phyloP scores from a whole-genome alignment of 2,329 filamentous ascomycete species.

The Chaetomiaceae sp. region DNA sequence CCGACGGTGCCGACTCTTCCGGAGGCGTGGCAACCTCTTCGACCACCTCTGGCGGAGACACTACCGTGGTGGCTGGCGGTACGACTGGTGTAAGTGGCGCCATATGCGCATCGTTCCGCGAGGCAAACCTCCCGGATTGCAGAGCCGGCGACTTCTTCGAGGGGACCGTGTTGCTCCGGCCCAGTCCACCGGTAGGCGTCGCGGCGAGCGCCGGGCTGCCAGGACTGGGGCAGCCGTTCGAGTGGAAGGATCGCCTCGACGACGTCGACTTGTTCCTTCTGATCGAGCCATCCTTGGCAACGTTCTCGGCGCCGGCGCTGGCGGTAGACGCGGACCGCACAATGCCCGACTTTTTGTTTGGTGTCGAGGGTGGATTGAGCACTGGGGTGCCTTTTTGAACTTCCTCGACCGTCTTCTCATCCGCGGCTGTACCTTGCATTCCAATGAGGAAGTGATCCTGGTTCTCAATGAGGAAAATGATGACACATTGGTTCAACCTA shows the following conservation, averaged over 20 bases:
- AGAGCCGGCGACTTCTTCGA: constrained; percentile 79
- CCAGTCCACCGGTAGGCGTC: constrained; percentile 51
- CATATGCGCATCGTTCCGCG: constrained; percentile 26
- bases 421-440: constrained; percentile 98
- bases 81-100: constrained; percentile 33
- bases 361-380: constrained; percentile 42
- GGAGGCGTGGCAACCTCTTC: constrained; percentile 32
- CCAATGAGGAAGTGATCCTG: constrained; percentile 97
- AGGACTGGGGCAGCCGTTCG: constrained; percentile 65
- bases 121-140: constrained; percentile 59
- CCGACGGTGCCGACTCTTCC: constrained; percentile 22
- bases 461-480: constrained; percentile 97
- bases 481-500: constrained; percentile 87
- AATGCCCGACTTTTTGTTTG: constrained; percentile 51
- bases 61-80: constrained; percentile 42
- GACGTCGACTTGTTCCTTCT: constrained; percentile 88
- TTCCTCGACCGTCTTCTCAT: constrained; percentile 64
- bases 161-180: constrained; percentile 82
- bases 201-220: constrained; percentile 51
- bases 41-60: constrained; percentile 37
- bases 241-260: constrained; percentile 75
- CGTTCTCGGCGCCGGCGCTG: constrained; percentile 81
- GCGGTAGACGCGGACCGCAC: constrained; percentile 78
- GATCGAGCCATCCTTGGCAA: constrained; percentile 71
- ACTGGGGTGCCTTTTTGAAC: constrained; percentile 64